Evolutionary conservation across 257 asterid species (phyloP), one percentile per base, ranked within the genome.

Genomic region (Solanum appendiculatum): DNA sequence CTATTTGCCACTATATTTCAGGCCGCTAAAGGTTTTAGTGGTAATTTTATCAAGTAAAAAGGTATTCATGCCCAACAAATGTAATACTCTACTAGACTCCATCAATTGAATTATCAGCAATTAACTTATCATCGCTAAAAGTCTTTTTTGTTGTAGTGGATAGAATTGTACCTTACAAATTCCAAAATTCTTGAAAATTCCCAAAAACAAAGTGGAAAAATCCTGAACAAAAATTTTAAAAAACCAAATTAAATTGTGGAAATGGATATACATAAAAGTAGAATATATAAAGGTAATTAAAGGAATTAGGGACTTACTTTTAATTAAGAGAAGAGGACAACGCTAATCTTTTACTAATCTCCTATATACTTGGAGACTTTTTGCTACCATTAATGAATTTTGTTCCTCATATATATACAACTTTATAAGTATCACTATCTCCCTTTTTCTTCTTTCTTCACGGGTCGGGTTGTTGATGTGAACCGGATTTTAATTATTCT

Each of bases 381-480:
- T 84, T 36, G 68, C 48, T 48, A 36, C 42, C 51, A 88, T 91
- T 92, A 27, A 29, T 48, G 37, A 73, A 73, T 29, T 81, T 46
- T 48, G 4, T 27, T 44, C 68, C 66, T 6, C 31, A 48, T 46
- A 81, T 81, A 46, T 81, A 48, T 75, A 75, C 34, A 12, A 23
- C 11, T 83, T 83, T 34, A 34, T 68, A 58, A 58, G 70, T 6
- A 16, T 77, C 56, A 8, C 40, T 78, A 3, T 81, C 85, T 88
- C 66, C 56, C 39, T 68, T 86, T 2, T 1, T 89, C n/a, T 82
- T 68, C 85, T 81, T 84, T 89, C 91, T 86, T 88, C 87, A 89
- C 66, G 84, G 69, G 40, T 16, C 77, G 77, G 89, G 83, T 77
- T 31, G 89, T 16, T 90, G 90, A 91, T 94, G 95, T 94, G 93